These are phyloP conservation scores for Triadica sebifera DNA, from an alignment of 345 rosid genomes.

Conservation along the genomic window DNA sequence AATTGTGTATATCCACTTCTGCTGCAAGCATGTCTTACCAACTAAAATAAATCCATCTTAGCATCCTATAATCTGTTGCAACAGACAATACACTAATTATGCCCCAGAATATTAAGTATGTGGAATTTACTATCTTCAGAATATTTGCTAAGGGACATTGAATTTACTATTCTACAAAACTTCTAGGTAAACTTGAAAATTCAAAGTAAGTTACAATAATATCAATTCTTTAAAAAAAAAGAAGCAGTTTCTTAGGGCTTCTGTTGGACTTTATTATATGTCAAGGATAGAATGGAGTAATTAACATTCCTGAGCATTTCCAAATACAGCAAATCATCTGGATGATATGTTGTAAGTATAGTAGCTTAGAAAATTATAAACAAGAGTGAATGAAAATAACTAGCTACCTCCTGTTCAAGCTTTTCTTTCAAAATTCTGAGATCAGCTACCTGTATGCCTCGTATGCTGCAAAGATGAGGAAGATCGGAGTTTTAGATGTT, in stretches of 20 bases:
- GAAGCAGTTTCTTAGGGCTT: background rate
- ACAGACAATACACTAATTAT: background rate
- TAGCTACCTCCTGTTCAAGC: slow-evolving; percentile 82
- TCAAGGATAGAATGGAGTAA: background rate
- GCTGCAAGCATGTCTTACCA: background rate
- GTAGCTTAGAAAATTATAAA: background rate
- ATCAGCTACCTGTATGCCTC: slow-evolving; percentile 71
- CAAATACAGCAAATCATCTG: background rate
- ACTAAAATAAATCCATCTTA: background rate
- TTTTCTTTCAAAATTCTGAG: slow-evolving; percentile 75
- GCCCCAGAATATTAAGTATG: background rate
- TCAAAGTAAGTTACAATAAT: background rate
- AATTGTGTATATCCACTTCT: slow-evolving; percentile 7
- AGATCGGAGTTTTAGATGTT: slow-evolving; percentile 12
- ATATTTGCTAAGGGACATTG: background rate
- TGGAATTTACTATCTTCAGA: background rate
- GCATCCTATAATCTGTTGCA: background rate
- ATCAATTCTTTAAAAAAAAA: background rate
- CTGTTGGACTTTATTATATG: background rate
- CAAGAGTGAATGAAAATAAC: background rate
- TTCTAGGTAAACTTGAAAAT: background rate
- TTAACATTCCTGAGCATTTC: slow-evolving; percentile 3
- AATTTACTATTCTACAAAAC: background rate
- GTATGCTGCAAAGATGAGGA: slow-evolving; percentile 48
- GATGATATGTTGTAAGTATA: background rate